phyloP scores from a whole-genome alignment of 2,329 filamentous ascomycete genomes.

The Biscogniauxia marginata region DNA sequence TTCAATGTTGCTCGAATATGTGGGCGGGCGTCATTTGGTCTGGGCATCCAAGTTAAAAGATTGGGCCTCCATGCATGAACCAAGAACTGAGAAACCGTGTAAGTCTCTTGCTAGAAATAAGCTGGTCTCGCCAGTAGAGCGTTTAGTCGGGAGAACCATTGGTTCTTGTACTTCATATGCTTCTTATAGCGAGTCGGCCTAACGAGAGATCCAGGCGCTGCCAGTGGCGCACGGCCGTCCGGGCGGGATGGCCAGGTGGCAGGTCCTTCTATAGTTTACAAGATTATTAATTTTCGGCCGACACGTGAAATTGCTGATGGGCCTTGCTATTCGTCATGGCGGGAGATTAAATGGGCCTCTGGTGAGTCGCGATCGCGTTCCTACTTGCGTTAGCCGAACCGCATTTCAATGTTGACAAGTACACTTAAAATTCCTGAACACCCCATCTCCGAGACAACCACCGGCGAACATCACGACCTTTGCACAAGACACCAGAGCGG shows the following conservation, averaged over 20 bases:
- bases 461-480: background rate
- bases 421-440: conserved; percentile 9
- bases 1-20: background rate
- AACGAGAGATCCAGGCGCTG: background rate
- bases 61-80: background rate
- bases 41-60: no score
- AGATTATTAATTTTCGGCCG: background rate
- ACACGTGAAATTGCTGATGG: conserved; percentile 9
- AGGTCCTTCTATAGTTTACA: background rate
- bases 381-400: background rate
- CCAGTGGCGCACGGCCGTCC: no score
- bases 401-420: conserved; percentile 13
- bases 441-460: conserved; percentile 13
- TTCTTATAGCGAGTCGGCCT: no score
- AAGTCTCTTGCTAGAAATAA: no score
- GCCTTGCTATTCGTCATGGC: background rate
- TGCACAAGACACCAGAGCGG: background rate
- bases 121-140: no score
- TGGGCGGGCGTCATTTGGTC: background rate
- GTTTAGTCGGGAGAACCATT: no score
- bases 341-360: background rate
- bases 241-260: background rate
- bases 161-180: no score
- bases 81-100: no score
- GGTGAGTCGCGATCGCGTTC: background rate